Percentiles rank a stretch among this genome's conserved stretches.
Evolutionary conservation across 2,329 filamentous ascomycete genomes (phyloP).

Genomic region (Ophiostoma australiae): DNA sequence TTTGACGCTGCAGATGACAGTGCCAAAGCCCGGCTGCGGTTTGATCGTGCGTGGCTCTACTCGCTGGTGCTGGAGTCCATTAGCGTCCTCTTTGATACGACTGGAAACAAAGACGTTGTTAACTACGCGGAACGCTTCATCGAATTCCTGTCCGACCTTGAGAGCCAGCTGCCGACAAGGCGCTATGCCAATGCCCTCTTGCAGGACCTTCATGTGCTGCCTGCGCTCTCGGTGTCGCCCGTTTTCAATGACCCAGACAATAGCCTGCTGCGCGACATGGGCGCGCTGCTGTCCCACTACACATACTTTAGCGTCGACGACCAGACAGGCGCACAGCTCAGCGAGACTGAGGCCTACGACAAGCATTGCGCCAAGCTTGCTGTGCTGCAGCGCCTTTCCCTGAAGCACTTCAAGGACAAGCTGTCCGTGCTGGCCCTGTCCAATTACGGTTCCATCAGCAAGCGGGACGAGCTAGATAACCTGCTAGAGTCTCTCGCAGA

Average conservation of each 20-base stretch:
- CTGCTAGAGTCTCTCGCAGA: slow-evolving; percentile 71
- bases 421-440: slow-evolving; percentile 86
- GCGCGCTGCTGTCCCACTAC: slow-evolving; percentile 77
- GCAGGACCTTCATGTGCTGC: slow-evolving; percentile 76
- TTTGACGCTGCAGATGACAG: slow-evolving; percentile 81
- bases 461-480: slow-evolving; percentile 68
- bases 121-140: slow-evolving; percentile 89
- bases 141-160: slow-evolving; percentile 82
- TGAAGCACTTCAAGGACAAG: slow-evolving; percentile 84
- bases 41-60: slow-evolving; percentile 92
- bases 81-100: slow-evolving; percentile 59
- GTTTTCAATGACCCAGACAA: slow-evolving; percentile 71
- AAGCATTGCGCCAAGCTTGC: slow-evolving; percentile 71
- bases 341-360: slow-evolving; percentile 68
- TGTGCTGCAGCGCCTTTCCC: slow-evolving; percentile 69
- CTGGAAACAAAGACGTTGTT: slow-evolving; percentile 50
- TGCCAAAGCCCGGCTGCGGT: slow-evolving; percentile 72
- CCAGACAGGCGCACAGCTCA: slow-evolving; percentile 74
- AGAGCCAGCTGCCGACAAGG: slow-evolving; percentile 89
- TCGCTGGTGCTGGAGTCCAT: slow-evolving; percentile 80
- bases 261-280: slow-evolving; percentile 73
- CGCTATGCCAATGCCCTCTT: slow-evolving; percentile 88
- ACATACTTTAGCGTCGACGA: slow-evolving; percentile 87
- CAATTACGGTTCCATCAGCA: slow-evolving; percentile 84
- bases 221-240: slow-evolving; percentile 72